phyloP scores from a whole-genome alignment of 2,329 filamentous ascomycete genomes.

The Daldinia sp. region DNA sequence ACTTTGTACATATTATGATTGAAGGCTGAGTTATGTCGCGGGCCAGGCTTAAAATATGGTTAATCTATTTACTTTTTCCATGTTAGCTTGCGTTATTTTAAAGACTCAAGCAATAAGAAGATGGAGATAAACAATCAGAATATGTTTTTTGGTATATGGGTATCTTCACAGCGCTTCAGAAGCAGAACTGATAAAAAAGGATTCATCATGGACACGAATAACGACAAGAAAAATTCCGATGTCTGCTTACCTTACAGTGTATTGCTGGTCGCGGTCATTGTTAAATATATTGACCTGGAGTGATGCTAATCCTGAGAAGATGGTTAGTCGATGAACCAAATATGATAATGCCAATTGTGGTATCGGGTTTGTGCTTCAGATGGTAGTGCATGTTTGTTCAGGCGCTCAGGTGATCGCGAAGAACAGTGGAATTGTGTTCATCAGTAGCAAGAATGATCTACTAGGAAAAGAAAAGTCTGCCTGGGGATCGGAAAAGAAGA shows the following conservation, averaged over 20 bases:
- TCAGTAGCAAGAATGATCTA: constrained; percentile 58
- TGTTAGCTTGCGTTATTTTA: constrained; percentile 31
- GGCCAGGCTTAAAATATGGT: not conserved
- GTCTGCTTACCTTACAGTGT: constrained; percentile 23
- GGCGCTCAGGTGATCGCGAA: constrained; percentile 70
- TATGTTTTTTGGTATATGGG: constrained; percentile 70
- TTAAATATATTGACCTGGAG: not conserved
- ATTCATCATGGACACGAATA: constrained; percentile 70
- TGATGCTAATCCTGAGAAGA: constrained; percentile 19
- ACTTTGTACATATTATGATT: not conserved
- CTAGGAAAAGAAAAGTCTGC: constrained; percentile 19
- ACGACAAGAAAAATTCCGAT: not conserved
- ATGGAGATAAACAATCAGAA: constrained; percentile 57
- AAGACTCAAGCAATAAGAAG: constrained; percentile 2
- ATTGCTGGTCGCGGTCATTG: constrained; percentile 7
- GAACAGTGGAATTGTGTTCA: constrained; percentile 70
- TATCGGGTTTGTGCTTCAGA: constrained; percentile 65
- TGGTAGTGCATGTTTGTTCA: constrained; percentile 82
- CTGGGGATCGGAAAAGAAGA: not conserved
- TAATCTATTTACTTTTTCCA: constrained; percentile 15
- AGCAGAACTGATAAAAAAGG: constrained; percentile 78
- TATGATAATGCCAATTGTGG: constrained; percentile 34
- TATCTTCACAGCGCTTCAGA: constrained; percentile 76
- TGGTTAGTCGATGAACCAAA: constrained; percentile 36
- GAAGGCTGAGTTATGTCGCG: not conserved